Conservation (phyloP, 768 basidiomycete species). For the Lactarius evosmus region DNA sequence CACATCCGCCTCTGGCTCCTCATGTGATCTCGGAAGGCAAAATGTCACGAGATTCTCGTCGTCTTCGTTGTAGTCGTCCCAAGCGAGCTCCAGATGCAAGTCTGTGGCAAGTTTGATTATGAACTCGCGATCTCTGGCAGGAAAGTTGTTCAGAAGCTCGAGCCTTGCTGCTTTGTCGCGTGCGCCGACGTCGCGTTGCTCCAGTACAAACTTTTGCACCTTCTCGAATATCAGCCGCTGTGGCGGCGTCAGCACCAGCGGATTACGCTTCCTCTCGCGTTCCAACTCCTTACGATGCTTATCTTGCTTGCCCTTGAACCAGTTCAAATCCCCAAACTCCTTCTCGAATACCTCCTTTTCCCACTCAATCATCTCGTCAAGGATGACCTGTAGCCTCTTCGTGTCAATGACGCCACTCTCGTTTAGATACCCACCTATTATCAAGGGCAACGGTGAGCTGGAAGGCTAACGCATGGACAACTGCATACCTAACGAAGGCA, state of each 20-base stretch:
- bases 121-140: constrained; percentile 78
- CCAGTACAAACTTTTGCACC: constrained; percentile 72
- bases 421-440: constrained; percentile 86
- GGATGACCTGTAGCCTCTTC: constrained; percentile 74
- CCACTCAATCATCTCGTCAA: constrained; percentile 85
- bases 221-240: constrained; percentile 78
- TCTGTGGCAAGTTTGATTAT: constrained; percentile 72
- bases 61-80: constrained; percentile 91
- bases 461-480: not conserved
- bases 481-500: constrained; percentile 66
- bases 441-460: not conserved
- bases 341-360: constrained; percentile 90
- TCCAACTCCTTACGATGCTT: constrained; percentile 70
- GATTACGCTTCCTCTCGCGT: constrained; percentile 46
- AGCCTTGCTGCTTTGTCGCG: constrained; percentile 45
- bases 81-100: constrained; percentile 73
- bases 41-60: constrained; percentile 74
- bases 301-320: constrained; percentile 91
- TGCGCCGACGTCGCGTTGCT: constrained; percentile 38
- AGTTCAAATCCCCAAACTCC: constrained; percentile 85
- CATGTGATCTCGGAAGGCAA: constrained; percentile 49
- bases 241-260: constrained; percentile 59
- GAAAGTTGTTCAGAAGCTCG: constrained; percentile 72
- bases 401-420: constrained; percentile 82
- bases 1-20: constrained; percentile 36